Evolutionary conservation across 169 alveolate species (phyloP).

Genomic region (Eimeria sp.): DNA sequence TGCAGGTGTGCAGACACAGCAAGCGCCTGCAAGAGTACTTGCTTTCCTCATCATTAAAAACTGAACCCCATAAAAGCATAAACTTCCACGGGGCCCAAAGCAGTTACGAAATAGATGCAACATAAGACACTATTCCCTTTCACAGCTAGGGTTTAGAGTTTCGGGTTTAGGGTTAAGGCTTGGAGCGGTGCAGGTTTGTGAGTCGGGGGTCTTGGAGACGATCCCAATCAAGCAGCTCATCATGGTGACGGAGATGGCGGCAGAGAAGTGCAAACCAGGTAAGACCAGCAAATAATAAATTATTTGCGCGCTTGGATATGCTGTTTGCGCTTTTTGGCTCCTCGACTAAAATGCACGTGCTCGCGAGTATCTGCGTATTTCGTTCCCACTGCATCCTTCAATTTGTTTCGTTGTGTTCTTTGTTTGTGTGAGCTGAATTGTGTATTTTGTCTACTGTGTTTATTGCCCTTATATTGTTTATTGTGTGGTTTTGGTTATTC

Average conservation of each 20-base stretch:
- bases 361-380: too few relatives aligned
- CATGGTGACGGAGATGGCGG: constrained; percentile 82
- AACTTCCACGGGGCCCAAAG: background rate
- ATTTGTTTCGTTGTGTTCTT: too few relatives aligned
- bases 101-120: background rate
- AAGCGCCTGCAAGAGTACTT: background rate
- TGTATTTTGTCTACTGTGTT: too few relatives aligned
- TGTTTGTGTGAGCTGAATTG: too few relatives aligned
- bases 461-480: too few relatives aligned
- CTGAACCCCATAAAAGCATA: background rate
- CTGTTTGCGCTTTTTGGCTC: background rate
- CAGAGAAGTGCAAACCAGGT: constrained; percentile 82
- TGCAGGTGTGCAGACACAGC: constrained; percentile 26
- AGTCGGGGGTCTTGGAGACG: constrained; percentile 36
- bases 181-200: constrained; percentile 76
- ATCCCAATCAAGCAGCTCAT: constrained; percentile 83
- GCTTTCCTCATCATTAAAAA: background rate
- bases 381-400: too few relatives aligned
- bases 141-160: background rate
- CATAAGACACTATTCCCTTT: background rate
- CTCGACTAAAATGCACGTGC: background rate
- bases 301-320: background rate
- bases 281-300: background rate
- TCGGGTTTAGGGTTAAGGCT: background rate
- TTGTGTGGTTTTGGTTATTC: too few relatives aligned